Percentiles rank a stretch among this genome's conserved stretches.
Conservation (phyloP, 1,284 basidiomycete genomes). For the Austropuccinia psidii region DNA sequence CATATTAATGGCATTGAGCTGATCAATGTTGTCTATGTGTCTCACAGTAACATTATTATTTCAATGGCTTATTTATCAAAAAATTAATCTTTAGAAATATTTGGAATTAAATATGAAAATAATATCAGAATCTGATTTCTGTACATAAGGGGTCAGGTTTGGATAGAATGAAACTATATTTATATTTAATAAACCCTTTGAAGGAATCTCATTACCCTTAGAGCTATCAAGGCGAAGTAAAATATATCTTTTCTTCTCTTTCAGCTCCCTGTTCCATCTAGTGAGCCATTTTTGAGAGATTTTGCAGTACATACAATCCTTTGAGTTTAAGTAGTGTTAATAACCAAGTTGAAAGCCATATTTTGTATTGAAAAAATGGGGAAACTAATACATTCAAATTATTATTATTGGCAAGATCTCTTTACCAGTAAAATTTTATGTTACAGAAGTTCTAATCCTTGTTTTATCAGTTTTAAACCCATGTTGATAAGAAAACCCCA, state of each 20-base stretch:
- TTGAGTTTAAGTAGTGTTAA: not conserved
- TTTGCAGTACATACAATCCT: not conserved
- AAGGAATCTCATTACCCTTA: conserved; percentile 22
- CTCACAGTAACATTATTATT: not conserved
- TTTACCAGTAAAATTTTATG: not conserved
- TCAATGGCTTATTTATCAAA: not conserved
- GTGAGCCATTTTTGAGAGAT: not conserved
- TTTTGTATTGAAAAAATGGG: not conserved
- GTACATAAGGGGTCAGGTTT: conserved; percentile 35
- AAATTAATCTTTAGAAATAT: not conserved
- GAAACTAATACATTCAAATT: not conserved
- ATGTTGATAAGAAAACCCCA: not conserved
- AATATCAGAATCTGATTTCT: conserved; percentile 32
- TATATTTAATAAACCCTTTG: conserved; percentile 19
- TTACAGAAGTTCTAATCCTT: not conserved
- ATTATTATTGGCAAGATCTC: not conserved
- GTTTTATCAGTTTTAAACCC: not conserved
- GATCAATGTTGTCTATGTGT: not conserved
- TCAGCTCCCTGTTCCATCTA: too few species aligned
- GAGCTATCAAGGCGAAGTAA: conserved; percentile 31
- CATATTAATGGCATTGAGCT: not conserved
- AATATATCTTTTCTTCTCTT: not conserved
- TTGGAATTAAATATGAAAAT: conserved; percentile 33
- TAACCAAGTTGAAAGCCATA: not conserved
- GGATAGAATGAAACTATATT: conserved; percentile 28